Evolutionary conservation across 2,329 filamentous ascomycete genomes (phyloP), one percentile per base, ranked within the genome.

Genomic region (Cadophora sp.): DNA sequence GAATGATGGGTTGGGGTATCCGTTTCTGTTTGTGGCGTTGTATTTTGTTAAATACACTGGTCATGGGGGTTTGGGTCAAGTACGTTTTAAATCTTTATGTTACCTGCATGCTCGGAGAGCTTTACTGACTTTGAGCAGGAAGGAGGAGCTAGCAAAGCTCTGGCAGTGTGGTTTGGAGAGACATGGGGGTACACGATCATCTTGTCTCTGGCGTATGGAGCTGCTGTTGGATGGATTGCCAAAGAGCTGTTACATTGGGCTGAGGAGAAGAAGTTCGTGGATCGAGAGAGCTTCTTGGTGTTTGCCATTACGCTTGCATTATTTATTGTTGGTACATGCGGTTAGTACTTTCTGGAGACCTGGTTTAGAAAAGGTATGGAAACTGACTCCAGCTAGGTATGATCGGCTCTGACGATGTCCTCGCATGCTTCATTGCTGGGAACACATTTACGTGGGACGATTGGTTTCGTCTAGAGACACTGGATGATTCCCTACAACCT

Each of bases 391-490:
- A 22, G 24, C 29, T 6, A 50, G 60, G 46, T 22, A 51, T 64
- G 37, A 58, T 65, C 4, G 63, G 51, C 1, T 65, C 64, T 22
- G 64, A 61, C 11, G 94, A 97, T 76, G 91, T 97, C 0, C 84
- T 97, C 7, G 94, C 94, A 1, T 97, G 93, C 80, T 97, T 97
- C 77, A 90, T 97, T 73, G 94, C 94, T 1, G 94, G 94, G 1
- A 97, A 97, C 76, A 88, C 87, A 0, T 97, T 97, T 73, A 97
- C 93, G 0, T 95, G 93, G 89, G 94, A 97, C 77, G 93, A 97
- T 79, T 97, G 93, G 93, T 97, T 97, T 80, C 91, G 94, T 0
- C 83, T 95, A 0, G 92, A 97, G 79, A 97, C 94, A 0, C 83
- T 91, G 74, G 94, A 97, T 73, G 95, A 97, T 78, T 94, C 92